Evolutionary conservation across 208 protist genomes (phyloP), one percentile per base, ranked within the genome.

Genomic region (Leishmania tropica): DNA sequence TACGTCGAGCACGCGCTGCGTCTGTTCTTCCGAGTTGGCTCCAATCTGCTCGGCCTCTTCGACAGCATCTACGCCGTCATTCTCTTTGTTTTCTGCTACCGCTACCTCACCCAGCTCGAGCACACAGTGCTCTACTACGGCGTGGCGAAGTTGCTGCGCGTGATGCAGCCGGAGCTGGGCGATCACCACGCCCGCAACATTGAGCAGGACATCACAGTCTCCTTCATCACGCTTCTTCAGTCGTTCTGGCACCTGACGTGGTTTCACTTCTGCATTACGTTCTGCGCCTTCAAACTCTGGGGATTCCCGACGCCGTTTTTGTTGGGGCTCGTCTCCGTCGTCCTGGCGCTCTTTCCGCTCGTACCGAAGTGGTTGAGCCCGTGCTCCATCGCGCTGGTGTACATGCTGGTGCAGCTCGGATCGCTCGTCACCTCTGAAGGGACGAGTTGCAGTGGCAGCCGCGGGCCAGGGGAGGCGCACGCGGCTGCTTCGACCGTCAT

Each of bases 241-340:
- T 94, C 89, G 11, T 94, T 94, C 73, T 94, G 91, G 91, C 91
- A 95, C 78, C 72, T 94, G 48, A 85, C 85, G 54, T 95, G 91
- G 87, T 96, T 93, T 81, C 91, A 94, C 83, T 96, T 96, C 62
- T 86, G 72, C 62, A 84, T 90, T 47, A 95, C 91, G n/a, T 95
- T 92, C 68, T 78, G 83, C 70, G 76, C 85, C 47, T 94, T 95
- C 83, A 85, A 79, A 40, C n/a, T 68, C 40, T 86, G 79, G 76
- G 85, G 78, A 21, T 85, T 93, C 42, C 85, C 89, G 13, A 86
- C 80, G 10, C 88, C 93, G 40, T 94, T 91, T 58, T 73, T 96
- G 54, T 81, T 56, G 48, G 89, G 91, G 17, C 74, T 89, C 31
- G 75, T 92, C 15, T 86, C 93, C 11, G 83, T 93, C 10, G 40